Percentiles rank a stretch among this genome's conserved stretches.
Evolutionary conservation across 1,139 yeast genomes (phyloP).

Genomic region (Lodderomyces theae): DNA sequence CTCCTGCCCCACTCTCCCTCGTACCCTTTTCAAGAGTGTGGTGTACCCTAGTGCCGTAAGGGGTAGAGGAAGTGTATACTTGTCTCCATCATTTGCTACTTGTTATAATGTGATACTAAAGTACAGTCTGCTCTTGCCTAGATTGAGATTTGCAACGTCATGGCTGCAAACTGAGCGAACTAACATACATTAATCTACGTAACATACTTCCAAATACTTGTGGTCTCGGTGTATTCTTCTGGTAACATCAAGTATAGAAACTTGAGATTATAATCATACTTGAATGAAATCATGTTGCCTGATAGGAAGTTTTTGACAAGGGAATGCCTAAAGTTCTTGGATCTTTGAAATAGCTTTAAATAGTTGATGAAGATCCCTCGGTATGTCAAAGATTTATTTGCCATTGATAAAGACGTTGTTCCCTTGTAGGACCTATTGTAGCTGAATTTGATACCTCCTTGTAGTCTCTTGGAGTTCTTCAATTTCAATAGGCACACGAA

Average conservation of each 20-base stretch:
- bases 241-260: slow-evolving; percentile 45
- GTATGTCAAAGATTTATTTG: slow-evolving; percentile 41
- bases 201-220: slow-evolving; percentile 32
- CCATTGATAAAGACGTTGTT: slow-evolving; percentile 29
- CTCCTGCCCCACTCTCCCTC: too few species aligned
- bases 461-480: slow-evolving; percentile 81
- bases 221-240: slow-evolving; percentile 29
- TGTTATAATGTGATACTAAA: too few species aligned
- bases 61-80: too few species aligned
- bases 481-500: slow-evolving; percentile 75
- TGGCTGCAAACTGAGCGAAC: too few species aligned
- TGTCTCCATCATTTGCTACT: too few species aligned
- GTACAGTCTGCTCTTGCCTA: too few species aligned
- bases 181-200: slow-evolving; percentile 16
- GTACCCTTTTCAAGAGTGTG: too few species aligned
- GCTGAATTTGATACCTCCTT: slow-evolving; percentile 74
- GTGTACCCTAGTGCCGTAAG: too few species aligned
- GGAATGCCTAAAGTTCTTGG: slow-evolving; percentile 31
- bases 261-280: slow-evolving; percentile 31
- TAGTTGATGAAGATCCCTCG: slow-evolving; percentile 38
- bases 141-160: not conserved
- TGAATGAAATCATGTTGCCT: slow-evolving; percentile 33
- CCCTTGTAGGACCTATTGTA: slow-evolving; percentile 16
- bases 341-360: slow-evolving; percentile 27
- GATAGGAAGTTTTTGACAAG: slow-evolving; percentile 26